Conservation (phyloP, 805 yeast genomes). For the Kodamaea laetipori region DNA sequence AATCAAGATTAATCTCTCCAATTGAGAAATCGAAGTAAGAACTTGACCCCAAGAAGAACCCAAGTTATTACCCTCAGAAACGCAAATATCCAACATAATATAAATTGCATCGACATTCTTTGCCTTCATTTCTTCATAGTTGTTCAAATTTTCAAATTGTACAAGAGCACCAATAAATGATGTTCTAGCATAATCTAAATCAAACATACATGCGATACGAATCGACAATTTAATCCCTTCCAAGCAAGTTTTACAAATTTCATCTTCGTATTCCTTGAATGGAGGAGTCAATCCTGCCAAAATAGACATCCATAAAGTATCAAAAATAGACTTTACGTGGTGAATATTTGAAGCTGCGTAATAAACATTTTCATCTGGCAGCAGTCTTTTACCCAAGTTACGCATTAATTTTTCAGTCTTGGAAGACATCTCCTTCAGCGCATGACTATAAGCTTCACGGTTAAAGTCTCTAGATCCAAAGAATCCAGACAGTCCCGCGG, state of each 20-base stretch:
- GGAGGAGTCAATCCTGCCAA: conserved; percentile 94
- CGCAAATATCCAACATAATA: conserved; percentile 72
- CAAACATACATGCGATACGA: conserved; percentile 81
- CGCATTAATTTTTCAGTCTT: conserved; percentile 86
- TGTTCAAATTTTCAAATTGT: conserved; percentile 80
- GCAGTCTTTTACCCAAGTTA: conserved; percentile 53
- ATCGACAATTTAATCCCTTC: conserved; percentile 86
- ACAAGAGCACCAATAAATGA: conserved; percentile 89
- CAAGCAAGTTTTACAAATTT: conserved; percentile 65
- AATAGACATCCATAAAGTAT: conserved; percentile 94
- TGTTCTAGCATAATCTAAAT: conserved; percentile 78
- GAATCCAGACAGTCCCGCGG: conserved; percentile 47
- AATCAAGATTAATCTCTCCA: conserved; percentile 85
- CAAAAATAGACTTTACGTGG: conserved; percentile 91
- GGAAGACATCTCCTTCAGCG: conserved; percentile 86
- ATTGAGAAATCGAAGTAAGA: conserved; percentile 79
- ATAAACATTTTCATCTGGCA: conserved; percentile 49
- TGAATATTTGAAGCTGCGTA: conserved; percentile 85
- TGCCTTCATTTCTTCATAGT: conserved; percentile 70
- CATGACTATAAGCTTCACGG: conserved; percentile 87
- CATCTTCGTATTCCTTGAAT: conserved; percentile 80
- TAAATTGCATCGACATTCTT: conserved; percentile 84
- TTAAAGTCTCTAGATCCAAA: conserved; percentile 69
- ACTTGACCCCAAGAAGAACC: conserved; percentile 81
- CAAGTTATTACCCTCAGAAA: conserved; percentile 74